phyloP scores from a whole-genome alignment of 148 eudicot species.

The Chenopodium quinoa region DNA sequence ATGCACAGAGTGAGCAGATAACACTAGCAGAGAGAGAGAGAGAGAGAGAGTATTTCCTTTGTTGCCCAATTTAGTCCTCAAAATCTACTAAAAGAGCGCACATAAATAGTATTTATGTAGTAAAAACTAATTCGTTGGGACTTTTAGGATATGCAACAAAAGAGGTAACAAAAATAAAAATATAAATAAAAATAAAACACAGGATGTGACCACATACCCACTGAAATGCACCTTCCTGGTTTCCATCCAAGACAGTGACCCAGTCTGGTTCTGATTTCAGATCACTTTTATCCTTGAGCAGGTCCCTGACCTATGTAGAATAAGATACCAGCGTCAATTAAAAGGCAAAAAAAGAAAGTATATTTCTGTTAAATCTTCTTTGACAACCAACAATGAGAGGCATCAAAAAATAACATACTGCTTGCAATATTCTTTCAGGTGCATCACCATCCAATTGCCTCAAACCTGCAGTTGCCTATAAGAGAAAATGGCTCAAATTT shows the following conservation, averaged over 20 bases:
- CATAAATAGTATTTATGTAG: too few relatives aligned
- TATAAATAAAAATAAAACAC: background rate
- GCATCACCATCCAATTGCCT: constrained; percentile 87
- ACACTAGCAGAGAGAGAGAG: background rate
- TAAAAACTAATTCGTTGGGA: background rate
- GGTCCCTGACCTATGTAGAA: constrained; percentile 64
- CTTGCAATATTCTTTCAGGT: constrained; percentile 87
- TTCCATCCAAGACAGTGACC: constrained; percentile 91
- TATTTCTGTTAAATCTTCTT: background rate
- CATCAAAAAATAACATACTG: constrained; percentile 46
- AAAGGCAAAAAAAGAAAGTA: background rate
- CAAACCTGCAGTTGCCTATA: constrained; percentile 96
- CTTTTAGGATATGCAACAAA: background rate
- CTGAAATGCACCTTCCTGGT: constrained; percentile 96
- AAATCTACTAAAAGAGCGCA: background rate
- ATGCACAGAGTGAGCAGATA: background rate
- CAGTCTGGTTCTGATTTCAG: constrained; percentile 63
- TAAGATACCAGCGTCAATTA: constrained; percentile 5
- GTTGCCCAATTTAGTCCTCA: too few relatives aligned
- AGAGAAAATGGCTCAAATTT: background rate
- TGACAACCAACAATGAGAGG: constrained; percentile 1
- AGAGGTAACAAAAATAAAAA: background rate
- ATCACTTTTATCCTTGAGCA: constrained; percentile 59
- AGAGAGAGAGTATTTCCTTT: too few relatives aligned
- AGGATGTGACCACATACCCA: constrained; percentile 63